phyloP scores from a whole-genome alignment of 1,284 basidiomycete species.

The Cutaneotrichosporon daszewskae region DNA sequence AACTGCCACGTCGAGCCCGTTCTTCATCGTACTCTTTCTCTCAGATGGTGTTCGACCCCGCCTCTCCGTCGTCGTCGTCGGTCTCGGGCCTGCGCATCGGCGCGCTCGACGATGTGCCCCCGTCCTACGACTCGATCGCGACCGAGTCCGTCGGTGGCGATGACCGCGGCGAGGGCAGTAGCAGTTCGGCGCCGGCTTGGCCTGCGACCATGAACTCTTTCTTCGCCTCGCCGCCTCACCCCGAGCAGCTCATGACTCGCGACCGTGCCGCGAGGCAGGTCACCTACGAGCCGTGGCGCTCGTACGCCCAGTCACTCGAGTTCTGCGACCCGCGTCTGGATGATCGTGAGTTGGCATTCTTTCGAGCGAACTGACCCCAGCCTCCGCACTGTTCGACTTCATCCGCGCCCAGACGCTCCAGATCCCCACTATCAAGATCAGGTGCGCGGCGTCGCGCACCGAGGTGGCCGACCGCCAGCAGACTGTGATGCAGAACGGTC shows the following conservation, averaged over 20 bases:
- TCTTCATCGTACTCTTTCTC: not conserved
- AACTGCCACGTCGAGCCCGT: too few species aligned
- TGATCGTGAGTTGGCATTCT: slow-evolving; percentile 22
- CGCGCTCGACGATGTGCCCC: slow-evolving; percentile 23
- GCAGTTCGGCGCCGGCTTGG: slow-evolving; percentile 4
- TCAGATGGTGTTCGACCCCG: slow-evolving; percentile 4
- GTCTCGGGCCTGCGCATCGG: not conserved
- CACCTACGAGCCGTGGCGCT: slow-evolving; percentile 10
- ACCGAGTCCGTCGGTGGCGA: not conserved
- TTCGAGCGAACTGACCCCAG: slow-evolving; percentile 10
- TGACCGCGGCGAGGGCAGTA: not conserved
- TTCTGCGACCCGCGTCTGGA: slow-evolving; percentile 24
- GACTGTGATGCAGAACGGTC: slow-evolving; percentile 22
- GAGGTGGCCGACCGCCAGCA: slow-evolving; percentile 22
- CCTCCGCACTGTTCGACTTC: slow-evolving; percentile 35
- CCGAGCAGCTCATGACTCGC: slow-evolving; percentile 25
- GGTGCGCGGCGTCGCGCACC: slow-evolving; percentile 20
- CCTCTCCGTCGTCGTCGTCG: slow-evolving; percentile 5
- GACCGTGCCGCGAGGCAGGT: slow-evolving; percentile 8
- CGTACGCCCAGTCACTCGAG: slow-evolving; percentile 8
- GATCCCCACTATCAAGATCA: slow-evolving; percentile 23
- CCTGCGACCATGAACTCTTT: slow-evolving; percentile 22
- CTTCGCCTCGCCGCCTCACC: slow-evolving; percentile 28
- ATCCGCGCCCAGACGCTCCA: slow-evolving; percentile 24
- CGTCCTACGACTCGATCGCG: slow-evolving; percentile 27